Evolutionary conservation across 1,284 basidiomycete species (phyloP).

Genomic region (Puccinia triticina): DNA sequence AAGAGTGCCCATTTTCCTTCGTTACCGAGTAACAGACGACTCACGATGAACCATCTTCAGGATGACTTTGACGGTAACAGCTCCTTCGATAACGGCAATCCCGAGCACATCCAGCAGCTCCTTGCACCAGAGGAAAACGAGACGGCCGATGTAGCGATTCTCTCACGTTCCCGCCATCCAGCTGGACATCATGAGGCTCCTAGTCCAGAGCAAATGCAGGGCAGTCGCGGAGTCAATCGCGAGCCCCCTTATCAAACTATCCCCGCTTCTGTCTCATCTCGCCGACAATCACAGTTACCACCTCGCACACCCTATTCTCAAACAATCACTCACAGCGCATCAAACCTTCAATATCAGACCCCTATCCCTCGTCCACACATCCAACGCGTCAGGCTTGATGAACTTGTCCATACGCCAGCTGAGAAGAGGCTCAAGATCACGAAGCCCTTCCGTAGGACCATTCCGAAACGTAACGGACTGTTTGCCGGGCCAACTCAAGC

Average conservation of each 20-base stretch:
- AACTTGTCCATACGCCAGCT: conserved; percentile 37
- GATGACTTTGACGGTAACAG: conserved; percentile 11
- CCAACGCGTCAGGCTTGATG: conserved; percentile 47
- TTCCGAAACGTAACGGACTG: conserved; percentile 53
- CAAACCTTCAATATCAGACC: conserved; percentile 29
- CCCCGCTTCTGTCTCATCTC: conserved; percentile 10
- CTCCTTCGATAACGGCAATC: conserved; percentile 34
- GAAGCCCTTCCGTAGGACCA: conserved; percentile 52
- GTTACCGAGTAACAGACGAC: conserved; percentile 8
- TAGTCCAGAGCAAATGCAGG: not conserved
- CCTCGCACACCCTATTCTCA: conserved; percentile 27
- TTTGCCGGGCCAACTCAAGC: conserved; percentile 61
- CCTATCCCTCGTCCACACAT: conserved; percentile 28
- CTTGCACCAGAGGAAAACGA: conserved; percentile 15
- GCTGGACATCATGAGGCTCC: not conserved
- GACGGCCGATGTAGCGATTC: not conserved
- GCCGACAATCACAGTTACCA: conserved; percentile 33
- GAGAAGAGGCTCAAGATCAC: conserved; percentile 41
- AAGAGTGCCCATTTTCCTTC: conserved; percentile 41
- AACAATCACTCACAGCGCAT: conserved; percentile 12
- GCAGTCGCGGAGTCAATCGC: conserved; percentile 2
- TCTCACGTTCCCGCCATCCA: not conserved
- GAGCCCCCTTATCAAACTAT: not conserved
- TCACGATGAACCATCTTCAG: conserved; percentile 22
- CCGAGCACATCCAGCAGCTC: conserved; percentile 44